A percentile compares a stretch with the other conserved stretches of the same genome.
These are phyloP conservation scores for Nidularia pulvinata DNA, from an alignment of 768 basidiomycete species.

Conservation along the genomic window DNA sequence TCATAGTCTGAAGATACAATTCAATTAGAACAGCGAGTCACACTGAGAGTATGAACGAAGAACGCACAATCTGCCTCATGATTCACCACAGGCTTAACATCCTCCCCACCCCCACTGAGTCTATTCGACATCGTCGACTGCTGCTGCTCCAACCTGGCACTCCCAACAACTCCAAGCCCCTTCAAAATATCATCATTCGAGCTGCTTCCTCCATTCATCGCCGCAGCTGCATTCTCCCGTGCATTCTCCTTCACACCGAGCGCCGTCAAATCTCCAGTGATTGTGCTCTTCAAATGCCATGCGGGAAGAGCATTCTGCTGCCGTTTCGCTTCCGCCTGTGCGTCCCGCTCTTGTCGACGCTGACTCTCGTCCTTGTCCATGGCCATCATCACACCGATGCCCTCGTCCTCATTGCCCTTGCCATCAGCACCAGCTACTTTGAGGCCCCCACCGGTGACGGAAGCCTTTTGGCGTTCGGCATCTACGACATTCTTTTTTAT, in stretches of 20 bases:
- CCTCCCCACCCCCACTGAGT: conserved; percentile 9
- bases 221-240: conserved; percentile 36
- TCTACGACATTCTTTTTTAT: conserved; percentile 73
- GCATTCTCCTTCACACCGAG: conserved; percentile 77
- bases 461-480: conserved; percentile 55
- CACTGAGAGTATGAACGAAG: background rate
- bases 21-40: background rate
- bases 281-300: conserved; percentile 97
- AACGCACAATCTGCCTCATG: conserved; percentile 68
- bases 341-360: conserved; percentile 70
- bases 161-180: conserved; percentile 62
- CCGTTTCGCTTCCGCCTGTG: conserved; percentile 81
- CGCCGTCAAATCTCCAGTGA: conserved; percentile 89
- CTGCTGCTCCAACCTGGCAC: conserved; percentile 11
- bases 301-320: conserved; percentile 91
- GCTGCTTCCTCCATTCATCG: conserved; percentile 23
- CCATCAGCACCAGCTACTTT: conserved; percentile 76
- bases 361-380: conserved; percentile 88
- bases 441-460: conserved; percentile 48
- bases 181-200: conserved; percentile 75
- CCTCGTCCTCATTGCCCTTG: conserved; percentile 65
- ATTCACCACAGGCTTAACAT: conserved; percentile 44
- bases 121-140: background rate
- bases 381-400: conserved; percentile 84
- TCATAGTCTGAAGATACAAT: conserved; percentile 57